Percentiles rank a stretch among this genome's conserved stretches.
Conservation (phyloP, 148 eudicot genomes). For the Rhododendron molle region DNA sequence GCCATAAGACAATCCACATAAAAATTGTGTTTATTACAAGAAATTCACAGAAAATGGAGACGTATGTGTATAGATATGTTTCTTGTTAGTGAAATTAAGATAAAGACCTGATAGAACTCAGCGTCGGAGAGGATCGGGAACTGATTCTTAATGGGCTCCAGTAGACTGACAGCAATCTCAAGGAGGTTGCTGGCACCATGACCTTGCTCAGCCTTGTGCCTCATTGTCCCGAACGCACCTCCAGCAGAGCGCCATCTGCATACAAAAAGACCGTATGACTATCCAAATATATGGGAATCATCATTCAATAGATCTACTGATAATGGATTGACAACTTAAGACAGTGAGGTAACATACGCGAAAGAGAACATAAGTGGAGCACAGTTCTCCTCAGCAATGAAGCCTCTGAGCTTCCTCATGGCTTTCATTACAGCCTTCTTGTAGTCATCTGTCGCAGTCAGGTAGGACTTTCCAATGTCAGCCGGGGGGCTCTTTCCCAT, state of each 20-base stretch:
- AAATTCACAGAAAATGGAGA: neutral
- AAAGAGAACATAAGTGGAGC: conserved; percentile 83
- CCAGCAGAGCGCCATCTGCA: conserved; percentile 96
- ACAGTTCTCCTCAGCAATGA: conserved; percentile 68
- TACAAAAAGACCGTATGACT: neutral
- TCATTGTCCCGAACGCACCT: conserved; percentile 92
- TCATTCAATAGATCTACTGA: neutral
- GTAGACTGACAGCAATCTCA: conserved; percentile 60
- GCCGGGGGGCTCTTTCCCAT: no score
- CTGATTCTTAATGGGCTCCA: conserved; percentile 71
- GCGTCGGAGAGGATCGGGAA: conserved; percentile 60
- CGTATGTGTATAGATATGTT: neutral
- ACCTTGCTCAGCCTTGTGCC: conserved; percentile 47
- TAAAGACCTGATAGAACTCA: conserved; percentile 70
- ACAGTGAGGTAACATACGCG: conserved; percentile 40
- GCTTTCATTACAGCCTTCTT: conserved; percentile 53
- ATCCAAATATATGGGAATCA: neutral
- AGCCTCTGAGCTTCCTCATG: conserved; percentile 68
- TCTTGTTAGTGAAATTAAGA: neutral
- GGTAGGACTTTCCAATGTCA: no score
- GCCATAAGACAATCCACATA: neutral
- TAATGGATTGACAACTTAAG: neutral
- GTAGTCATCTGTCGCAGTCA: no score
- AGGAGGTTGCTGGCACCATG: conserved; percentile 71
- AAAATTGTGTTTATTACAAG: neutral